Conservation (phyloP, 495 filamentous ascomycete species). For the Daldinia loculata region DNA sequence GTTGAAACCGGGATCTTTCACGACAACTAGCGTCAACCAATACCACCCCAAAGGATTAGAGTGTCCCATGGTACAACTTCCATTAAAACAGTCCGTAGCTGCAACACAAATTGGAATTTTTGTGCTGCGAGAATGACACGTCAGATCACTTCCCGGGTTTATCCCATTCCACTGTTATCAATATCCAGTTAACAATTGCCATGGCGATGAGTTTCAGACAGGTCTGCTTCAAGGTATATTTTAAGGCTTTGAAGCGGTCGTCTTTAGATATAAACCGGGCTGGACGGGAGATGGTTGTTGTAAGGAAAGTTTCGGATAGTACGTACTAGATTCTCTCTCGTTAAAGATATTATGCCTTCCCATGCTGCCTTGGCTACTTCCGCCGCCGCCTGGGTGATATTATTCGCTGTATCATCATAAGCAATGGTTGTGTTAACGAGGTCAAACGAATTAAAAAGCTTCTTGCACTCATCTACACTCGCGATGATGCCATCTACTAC, state of each 20-base stretch:
- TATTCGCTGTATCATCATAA: constrained; percentile 17
- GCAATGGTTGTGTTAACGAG: constrained; percentile 24
- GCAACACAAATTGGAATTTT: constrained; percentile 4
- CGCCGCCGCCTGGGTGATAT: constrained; percentile 31
- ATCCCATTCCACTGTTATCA: constrained; percentile 22
- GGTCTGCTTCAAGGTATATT: too few species aligned
- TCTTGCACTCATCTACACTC: constrained; percentile 28
- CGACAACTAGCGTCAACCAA: constrained; percentile 32
- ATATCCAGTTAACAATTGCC: too few species aligned
- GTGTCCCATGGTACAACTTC: constrained; percentile 8
- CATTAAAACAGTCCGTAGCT: constrained; percentile 21
- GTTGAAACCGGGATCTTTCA: constrained; percentile 36
- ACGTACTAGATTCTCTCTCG: constrained; percentile 11
- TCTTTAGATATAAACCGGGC: background rate
- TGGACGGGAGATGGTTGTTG: background rate
- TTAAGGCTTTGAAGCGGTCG: too few species aligned
- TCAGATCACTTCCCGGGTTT: constrained; percentile 37
- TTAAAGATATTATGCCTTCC: constrained; percentile 23
- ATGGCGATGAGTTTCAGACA: too few species aligned
- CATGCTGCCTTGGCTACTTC: constrained; percentile 42
- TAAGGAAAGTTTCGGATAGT: background rate
- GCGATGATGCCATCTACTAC: constrained; percentile 42
- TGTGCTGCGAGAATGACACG: background rate
- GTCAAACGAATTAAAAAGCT: constrained; percentile 27
- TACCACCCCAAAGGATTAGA: background rate